Evolutionary conservation across 306 rosid genomes (phyloP), one percentile per base, ranked within the genome.

Genomic region (Ormosia semicastrata): DNA sequence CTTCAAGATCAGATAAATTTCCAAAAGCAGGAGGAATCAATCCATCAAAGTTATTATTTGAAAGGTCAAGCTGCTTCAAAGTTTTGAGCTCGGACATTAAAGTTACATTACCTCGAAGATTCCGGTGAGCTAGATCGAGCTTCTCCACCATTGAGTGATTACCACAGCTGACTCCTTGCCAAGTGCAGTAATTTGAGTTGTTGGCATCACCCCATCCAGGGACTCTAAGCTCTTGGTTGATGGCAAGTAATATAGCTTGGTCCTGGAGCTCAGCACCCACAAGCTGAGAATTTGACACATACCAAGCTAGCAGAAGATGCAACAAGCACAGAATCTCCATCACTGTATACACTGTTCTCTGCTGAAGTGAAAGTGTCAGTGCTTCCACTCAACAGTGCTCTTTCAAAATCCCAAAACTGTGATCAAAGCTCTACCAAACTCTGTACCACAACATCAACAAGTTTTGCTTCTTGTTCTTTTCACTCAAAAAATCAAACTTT

Each of bases 51-150:
- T 83, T 86, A 82, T 95, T 95, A 79, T 68, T 82, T 68, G 99
- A 95, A 59, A 95, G 89, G 86, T 95, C 99, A 18, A 95, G 98
- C 88, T 86, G 73, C 89, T 86, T 90, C 93, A 95, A 80, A 78
- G 90, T 96, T 86, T 84, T 93, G 91, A 95, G 98, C 82, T 94
- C 86, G 79, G 98, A 87, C 80, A 95, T 50, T 56, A 86, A 63
- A 82, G 93, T 86, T 30, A 88, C 77, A 84, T 93, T 95, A 92
- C 98, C 99, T 92, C 91, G 86, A 75, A 95, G 97, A 29, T 88
- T 87, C 56, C 33, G 81, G 43, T 74, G 96, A 79, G 98, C 85
- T 63, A 95, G 97, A 89, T 95, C 97, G 44, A 95, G 92, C 87
- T 83, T 80, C 80, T 88, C 94, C 52, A 93, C 97, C 90, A 76